Percentiles rank a stretch among this genome's conserved stretches.
phyloP scores from a whole-genome alignment of 139 green algal genomes.

The Coelastrella sp. region DNA sequence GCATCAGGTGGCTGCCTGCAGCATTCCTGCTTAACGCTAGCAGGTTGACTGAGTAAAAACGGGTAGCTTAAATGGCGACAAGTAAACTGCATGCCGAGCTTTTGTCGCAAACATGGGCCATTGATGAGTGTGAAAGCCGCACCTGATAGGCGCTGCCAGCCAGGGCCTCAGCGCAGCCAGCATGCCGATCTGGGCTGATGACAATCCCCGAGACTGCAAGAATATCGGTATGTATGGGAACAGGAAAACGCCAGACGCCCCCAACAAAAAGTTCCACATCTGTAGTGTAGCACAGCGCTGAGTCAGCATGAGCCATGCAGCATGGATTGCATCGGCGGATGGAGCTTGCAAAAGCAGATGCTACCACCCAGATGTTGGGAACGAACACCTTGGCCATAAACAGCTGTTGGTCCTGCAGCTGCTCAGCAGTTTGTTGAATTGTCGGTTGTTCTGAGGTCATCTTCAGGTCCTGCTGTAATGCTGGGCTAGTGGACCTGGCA shows the following conservation, averaged over 20 bases:
- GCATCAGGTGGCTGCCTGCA: too few species aligned
- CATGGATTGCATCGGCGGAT: neutral
- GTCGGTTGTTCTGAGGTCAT: neutral
- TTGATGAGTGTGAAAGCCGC: neutral
- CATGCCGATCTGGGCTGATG: constrained; percentile 22
- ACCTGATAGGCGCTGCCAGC: constrained; percentile 29
- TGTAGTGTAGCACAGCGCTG: neutral
- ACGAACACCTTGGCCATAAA: neutral
- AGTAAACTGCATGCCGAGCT: neutral
- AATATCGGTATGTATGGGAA: constrained; percentile 27
- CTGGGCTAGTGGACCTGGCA: neutral
- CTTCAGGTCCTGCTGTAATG: neutral
- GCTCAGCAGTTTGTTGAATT: neutral
- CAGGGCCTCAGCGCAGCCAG: constrained; percentile 32
- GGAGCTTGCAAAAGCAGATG: too few species aligned
- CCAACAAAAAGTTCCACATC: constrained; percentile 34
- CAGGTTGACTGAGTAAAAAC: neutral
- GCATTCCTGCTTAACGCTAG: too few species aligned
- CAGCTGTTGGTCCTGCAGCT: neutral
- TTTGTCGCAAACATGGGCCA: too few species aligned
- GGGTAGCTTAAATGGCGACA: neutral
- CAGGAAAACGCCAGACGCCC: constrained; percentile 22
- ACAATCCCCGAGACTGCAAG: constrained; percentile 2
- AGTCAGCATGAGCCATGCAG: neutral
- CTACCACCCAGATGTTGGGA: neutral